Conservation (phyloP, 768 basidiomycete genomes). For the Serendipita indica region DNA sequence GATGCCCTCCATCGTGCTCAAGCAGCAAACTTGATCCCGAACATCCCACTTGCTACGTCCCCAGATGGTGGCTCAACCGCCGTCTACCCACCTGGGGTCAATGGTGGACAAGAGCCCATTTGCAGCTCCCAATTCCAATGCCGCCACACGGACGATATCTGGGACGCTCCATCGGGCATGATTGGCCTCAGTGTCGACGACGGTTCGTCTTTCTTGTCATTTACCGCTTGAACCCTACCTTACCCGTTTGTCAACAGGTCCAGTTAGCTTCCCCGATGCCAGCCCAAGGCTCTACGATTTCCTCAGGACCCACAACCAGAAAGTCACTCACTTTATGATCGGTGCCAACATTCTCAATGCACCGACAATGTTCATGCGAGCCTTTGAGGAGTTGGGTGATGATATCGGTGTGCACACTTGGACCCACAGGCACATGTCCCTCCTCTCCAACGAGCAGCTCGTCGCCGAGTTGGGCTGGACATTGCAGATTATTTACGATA, state of each 20-base stretch:
- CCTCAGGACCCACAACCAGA: slow-evolving; percentile 44
- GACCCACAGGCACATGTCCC: slow-evolving; percentile 72
- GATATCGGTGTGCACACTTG: slow-evolving; percentile 43
- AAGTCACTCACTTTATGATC: slow-evolving; percentile 84
- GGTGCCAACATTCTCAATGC: slow-evolving; percentile 57
- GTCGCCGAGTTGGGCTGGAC: slow-evolving; percentile 74
- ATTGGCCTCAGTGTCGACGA: slow-evolving; percentile 66
- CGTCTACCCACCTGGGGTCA: slow-evolving; percentile 26
- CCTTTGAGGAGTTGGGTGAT: slow-evolving; percentile 26
- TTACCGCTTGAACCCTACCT: slow-evolving; percentile 7
- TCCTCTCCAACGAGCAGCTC: slow-evolving; percentile 49
- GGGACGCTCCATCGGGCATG: slow-evolving; percentile 60
- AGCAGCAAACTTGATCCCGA: slow-evolving; percentile 55
- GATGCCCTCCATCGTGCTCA: slow-evolving; percentile 55
- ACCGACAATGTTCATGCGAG: slow-evolving; percentile 38
- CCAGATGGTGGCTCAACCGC: slow-evolving; percentile 21
- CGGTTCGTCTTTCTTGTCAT: slow-evolving; percentile 29
- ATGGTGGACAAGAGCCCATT: slow-evolving; percentile 29
- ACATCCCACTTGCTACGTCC: slow-evolving; percentile 38
- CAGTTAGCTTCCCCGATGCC: slow-evolving; percentile 26
- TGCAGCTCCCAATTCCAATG: slow-evolving; percentile 73
- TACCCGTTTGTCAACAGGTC: slow-evolving; percentile 16
- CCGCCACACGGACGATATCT: slow-evolving; percentile 41
- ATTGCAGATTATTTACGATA: slow-evolving; percentile 61
- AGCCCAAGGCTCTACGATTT: slow-evolving; percentile 43